Conservation (phyloP, 169 alveolate genomes). For the Eimeria praecox region DNA sequence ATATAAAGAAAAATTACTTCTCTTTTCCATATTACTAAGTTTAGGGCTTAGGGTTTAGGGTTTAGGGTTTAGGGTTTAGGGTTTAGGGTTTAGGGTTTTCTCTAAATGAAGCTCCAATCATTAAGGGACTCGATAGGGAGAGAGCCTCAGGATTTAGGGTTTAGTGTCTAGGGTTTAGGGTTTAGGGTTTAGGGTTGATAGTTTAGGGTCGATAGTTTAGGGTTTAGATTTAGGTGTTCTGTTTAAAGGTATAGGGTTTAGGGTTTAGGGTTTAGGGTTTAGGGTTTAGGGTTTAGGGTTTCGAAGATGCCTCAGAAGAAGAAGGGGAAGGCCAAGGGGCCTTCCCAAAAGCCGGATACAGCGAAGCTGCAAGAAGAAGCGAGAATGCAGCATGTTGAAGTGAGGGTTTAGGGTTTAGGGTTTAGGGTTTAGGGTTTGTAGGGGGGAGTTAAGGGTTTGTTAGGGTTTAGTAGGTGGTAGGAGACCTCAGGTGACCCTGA, state of each 20-base stretch:
- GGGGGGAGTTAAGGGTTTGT: too few species aligned
- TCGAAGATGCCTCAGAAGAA: background rate
- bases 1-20: background rate
- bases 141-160: background rate
- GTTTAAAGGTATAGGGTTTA: too few species aligned
- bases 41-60: background rate
- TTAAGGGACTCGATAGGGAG: background rate
- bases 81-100: too few species aligned
- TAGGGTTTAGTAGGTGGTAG: too few species aligned
- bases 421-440: too few species aligned
- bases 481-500: too few species aligned
- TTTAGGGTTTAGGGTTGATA: too few species aligned
- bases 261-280: conserved; percentile 1
- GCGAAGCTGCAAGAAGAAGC: conserved; percentile 1
- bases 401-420: background rate
- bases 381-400: background rate
- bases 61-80: background rate
- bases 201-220: too few species aligned
- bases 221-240: too few species aligned
- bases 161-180: background rate
- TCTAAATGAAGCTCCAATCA: too few species aligned
- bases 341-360: background rate
- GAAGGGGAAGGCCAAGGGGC: background rate
- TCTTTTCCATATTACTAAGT: background rate
- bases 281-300: background rate